A percentile compares a stretch with the other conserved stretches of the same genome.
Conservation (phyloP, 192 early-diverging fungal species). For the Gryganskiella cystojenkinii region DNA sequence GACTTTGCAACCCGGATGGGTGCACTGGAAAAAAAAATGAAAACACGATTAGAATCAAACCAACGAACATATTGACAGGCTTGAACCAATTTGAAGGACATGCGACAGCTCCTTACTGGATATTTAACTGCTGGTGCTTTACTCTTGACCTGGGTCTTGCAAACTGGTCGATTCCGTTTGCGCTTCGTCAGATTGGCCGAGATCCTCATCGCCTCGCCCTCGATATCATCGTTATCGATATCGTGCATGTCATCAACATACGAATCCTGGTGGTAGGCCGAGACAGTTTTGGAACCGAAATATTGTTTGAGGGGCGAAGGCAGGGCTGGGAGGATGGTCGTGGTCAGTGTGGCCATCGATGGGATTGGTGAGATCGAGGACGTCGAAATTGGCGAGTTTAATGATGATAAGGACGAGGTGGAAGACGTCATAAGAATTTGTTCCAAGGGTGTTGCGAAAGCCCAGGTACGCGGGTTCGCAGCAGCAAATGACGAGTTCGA, state of each 20-base stretch:
- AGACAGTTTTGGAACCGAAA: background rate
- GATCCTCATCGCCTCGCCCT: background rate
- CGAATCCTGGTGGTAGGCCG: background rate
- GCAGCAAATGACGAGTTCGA: background rate
- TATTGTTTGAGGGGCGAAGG: background rate
- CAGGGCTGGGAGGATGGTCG: background rate
- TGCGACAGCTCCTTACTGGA: no score
- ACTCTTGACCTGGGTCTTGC: no score
- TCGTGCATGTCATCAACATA: background rate
- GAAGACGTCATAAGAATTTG: background rate
- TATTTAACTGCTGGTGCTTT: no score
- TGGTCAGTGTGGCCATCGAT: no score
- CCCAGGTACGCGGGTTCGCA: background rate
- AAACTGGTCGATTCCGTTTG: no score
- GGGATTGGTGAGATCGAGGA: background rate
- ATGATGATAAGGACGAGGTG: background rate
- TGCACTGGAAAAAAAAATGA: background rate
- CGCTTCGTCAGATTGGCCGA: background rate
- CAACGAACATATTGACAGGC: background rate
- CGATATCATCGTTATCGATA: background rate
- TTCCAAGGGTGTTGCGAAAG: slow-evolving; percentile 1
- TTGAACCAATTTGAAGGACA: background rate
- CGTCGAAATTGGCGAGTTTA: background rate
- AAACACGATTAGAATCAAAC: background rate
- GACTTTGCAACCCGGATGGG: slow-evolving; percentile 1